Evolutionary conservation across 2,329 filamentous ascomycete genomes (phyloP).

Genomic region (Epichloe sp.): DNA sequence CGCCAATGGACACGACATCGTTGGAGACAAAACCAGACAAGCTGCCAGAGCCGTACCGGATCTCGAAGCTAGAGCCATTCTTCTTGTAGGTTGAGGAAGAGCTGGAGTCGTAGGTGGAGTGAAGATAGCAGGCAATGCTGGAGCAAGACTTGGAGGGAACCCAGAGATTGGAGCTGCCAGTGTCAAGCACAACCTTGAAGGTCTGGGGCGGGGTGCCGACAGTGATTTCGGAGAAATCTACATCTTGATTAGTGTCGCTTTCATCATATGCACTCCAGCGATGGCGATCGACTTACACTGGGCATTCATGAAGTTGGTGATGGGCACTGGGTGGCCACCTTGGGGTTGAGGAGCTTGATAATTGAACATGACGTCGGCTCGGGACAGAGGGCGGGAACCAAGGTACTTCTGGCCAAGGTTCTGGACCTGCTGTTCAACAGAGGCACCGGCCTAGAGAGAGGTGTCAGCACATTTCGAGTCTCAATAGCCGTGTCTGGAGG

Average conservation of each 20-base stretch:
- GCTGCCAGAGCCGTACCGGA: constrained; percentile 89
- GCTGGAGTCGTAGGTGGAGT: constrained; percentile 90
- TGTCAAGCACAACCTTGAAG: constrained; percentile 98
- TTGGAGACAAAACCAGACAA: constrained; percentile 88
- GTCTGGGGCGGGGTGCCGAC: constrained; percentile 83
- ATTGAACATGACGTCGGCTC: constrained; percentile 68
- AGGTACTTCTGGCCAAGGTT: constrained; percentile 94
- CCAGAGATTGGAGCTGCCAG: constrained; percentile 98
- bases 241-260: not conserved
- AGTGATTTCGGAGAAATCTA: constrained; percentile 94
- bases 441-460: constrained; percentile 50
- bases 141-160: constrained; percentile 81
- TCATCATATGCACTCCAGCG: not conserved
- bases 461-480: constrained; percentile 2
- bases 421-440: constrained; percentile 69
- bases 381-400: constrained; percentile 55
- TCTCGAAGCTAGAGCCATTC: constrained; percentile 87
- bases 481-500: constrained; percentile 1
- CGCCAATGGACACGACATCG: constrained; percentile 76
- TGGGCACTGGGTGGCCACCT: constrained; percentile 65
- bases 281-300: constrained; percentile 57
- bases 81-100: constrained; percentile 82
- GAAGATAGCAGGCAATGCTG: constrained; percentile 96
- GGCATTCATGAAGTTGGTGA: constrained; percentile 96
- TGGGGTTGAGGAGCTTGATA: constrained; percentile 54